Conservation (phyloP, 2,329 filamentous ascomycete species). For the Xylaria sp. region DNA sequence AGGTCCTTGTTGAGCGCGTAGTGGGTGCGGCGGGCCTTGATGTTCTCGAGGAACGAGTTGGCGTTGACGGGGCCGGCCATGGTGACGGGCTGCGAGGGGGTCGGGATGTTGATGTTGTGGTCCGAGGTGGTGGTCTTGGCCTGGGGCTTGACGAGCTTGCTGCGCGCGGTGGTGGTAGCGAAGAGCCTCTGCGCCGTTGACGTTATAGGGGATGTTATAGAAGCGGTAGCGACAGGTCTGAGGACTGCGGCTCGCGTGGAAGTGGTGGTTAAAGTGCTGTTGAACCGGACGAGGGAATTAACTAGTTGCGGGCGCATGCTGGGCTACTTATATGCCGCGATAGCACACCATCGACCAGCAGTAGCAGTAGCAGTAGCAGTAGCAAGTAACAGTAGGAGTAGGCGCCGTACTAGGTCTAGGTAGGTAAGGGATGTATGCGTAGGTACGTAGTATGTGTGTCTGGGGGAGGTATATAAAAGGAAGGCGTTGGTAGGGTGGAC, state of each 20-base stretch:
- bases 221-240: conserved; percentile 5
- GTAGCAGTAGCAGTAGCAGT: too few species aligned
- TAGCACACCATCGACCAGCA: not conserved
- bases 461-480: not conserved
- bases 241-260: conserved; percentile 5
- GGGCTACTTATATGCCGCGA: conserved; percentile 29
- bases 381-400: too few species aligned
- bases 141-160: conserved; percentile 14
- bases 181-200: conserved; percentile 28
- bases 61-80: conserved; percentile 49
- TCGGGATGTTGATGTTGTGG: conserved; percentile 25
- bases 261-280: conserved; percentile 17
- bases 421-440: too few species aligned
- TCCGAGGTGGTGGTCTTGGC: conserved; percentile 17
- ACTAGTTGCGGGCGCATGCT: conserved; percentile 34
- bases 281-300: conserved; percentile 28
- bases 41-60: conserved; percentile 61
- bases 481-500: too few species aligned
- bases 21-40: conserved; percentile 69
- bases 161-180: conserved; percentile 24
- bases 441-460: not conserved
- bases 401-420: too few species aligned
- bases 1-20: conserved; percentile 70
- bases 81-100: conserved; percentile 38
- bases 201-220: conserved; percentile 9